Base-by-base conservation (phyloP, 148 eudicot species). In the Dysphania ambrosioides region DNA sequence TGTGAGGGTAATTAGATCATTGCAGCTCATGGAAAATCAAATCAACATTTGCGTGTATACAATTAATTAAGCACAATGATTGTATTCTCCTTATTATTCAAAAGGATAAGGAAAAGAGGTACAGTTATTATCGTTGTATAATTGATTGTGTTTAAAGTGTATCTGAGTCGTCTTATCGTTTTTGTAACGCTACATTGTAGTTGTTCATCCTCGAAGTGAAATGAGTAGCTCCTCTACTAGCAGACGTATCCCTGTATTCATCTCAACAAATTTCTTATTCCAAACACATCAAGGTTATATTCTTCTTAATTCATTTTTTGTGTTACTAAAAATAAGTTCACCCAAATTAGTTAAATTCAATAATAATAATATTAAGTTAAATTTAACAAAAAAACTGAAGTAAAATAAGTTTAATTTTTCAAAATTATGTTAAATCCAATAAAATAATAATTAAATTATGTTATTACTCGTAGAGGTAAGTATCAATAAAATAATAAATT, bases 41-140 rank as follows among this genome's bases (percentile, higher is more conserved):
- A 75, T 75, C 41, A 35, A 15, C 34, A 56, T 65, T 51, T 67
- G 71, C 64, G 77, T 65, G 71, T 66, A 53, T 67, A 66, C n/a
- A 24, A 64, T 34, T 49, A 55, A 66, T 55, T 36, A 75, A 51
- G 71, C 38, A 35, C 64, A 75, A 75, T 75, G 16, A 75, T 75
- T 65, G 77, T 74, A 41, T 41, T 41, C 30, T 40, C 21, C 21
- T 41, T 40, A 23, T 67, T 41, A 67, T 67, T 67, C 55, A 41
- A 67, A 24, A 67, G 55, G 21, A 41, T 67, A 42, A 67, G 71
- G 13, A n/a, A 26, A 41, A 62, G 26, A 5, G 55, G 55, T 67
- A 67, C 71, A 42, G 24, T 42, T 66, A 66, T 66, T 36, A 40
- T 49, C 24, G 11, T 66, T 31, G 68, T n/a, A 16, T 47, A 47